Evolutionary conservation across 1,139 yeast genomes (phyloP), one percentile per base, ranked within the genome.

Genomic region (Candida smagusa): DNA sequence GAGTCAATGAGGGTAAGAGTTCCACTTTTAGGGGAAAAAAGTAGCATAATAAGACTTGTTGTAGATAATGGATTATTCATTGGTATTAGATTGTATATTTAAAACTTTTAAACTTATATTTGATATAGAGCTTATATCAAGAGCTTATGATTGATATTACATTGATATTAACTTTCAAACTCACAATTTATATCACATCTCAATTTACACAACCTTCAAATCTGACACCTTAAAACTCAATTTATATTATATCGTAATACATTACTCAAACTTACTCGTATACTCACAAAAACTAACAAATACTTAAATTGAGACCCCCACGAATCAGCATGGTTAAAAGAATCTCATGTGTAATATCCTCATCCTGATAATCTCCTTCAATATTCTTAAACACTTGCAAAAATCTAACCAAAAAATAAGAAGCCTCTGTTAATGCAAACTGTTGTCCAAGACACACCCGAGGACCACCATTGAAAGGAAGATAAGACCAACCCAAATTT

Each of bases 401-500:
- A 32, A 77, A 50, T 39, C 81, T 58, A 12, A 62, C 64, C 33
- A 69, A 47, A 9, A 69, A 65, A 44, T 73, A 76, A 80, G 73
- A 61, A 4, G 78, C 75, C 54, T 77, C 82, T 11, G 80, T 74
- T 37, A 77, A 63, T 1, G 81, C 81, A 54, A 74, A 76, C 50
- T 77, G 81, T 53, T 77, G 81, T 11, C 82, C 82, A 34, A 76
- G 59, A 48, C 82, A 77, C 38, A 75, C 75, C 40, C 82, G 60
- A 24, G 82, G 81, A 6, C 82, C 82, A 34, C 81, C 82, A 47
- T 77, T 77, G 59, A 75, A 76, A 6, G 81, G 80, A 23, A 76
- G 52, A 52, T 59, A 76, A 9, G 72, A 73, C 80, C 80, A 77
- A 12, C 72, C 74, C 39, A 61, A 49, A 41, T 61, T 65, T 38